A percentile compares a stretch with the other conserved stretches of the same genome.
phyloP scores from a whole-genome alignment of 1,284 basidiomycete genomes.

The Pseudozyma hubeiensis region DNA sequence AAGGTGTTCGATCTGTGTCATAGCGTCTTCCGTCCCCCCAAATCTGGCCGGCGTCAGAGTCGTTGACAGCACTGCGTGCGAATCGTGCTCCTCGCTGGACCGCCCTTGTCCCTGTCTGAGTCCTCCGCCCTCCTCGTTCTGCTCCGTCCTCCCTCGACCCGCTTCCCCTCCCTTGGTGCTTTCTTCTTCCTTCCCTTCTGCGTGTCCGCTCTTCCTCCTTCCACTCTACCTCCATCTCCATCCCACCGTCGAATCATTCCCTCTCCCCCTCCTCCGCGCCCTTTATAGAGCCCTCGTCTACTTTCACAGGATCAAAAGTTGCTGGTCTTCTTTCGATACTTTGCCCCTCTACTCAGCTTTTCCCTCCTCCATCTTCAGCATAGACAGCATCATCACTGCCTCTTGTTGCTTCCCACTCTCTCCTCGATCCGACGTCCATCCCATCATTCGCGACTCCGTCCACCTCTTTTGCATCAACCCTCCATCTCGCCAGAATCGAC shows the following conservation, averaged over 20 bases:
- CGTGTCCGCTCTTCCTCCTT: not conserved
- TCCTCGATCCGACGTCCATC: conserved; percentile 22
- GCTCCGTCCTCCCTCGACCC: not conserved
- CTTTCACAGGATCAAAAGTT: conserved; percentile 30
- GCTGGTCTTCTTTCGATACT: conserved; percentile 48
- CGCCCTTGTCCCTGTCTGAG: too few relatives aligned
- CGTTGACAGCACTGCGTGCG: too few relatives aligned
- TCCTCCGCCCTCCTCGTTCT: too few relatives aligned
- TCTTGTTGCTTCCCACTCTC: not conserved
- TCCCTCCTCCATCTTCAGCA: conserved; percentile 16
- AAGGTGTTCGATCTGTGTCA: too few relatives aligned
- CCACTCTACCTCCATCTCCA: conserved; percentile 8
- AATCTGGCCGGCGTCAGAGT: too few relatives aligned
- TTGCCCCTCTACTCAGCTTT: conserved; percentile 2
- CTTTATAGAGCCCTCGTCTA: conserved; percentile 6
- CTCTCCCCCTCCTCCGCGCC: conserved; percentile 1
- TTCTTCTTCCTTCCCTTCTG: conserved; percentile 5
- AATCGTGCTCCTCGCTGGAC: too few relatives aligned
- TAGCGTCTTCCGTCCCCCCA: too few relatives aligned
- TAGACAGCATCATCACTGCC: conserved; percentile 11
- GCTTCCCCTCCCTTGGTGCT: not conserved
- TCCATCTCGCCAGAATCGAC: conserved; percentile 14
- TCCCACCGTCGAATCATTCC: conserved; percentile 18
- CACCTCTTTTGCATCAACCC: conserved; percentile 2
- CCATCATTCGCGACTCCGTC: not conserved